Evolutionary conservation across 1,284 basidiomycete species (phyloP).

Genomic region (Xerocomus minutiporus): DNA sequence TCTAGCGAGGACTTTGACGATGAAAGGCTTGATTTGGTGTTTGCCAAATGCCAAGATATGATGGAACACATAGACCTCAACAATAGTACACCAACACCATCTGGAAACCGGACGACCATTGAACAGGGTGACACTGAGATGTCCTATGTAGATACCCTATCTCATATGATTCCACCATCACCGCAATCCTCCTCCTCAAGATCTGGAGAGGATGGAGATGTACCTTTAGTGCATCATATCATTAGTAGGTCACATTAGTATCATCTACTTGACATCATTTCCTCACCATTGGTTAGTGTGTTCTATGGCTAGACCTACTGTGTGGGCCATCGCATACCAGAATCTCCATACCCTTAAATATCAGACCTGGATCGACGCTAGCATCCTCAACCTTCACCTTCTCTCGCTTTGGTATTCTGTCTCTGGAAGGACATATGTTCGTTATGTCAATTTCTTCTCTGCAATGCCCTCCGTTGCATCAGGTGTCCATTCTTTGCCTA

Average conservation of each 20-base stretch:
- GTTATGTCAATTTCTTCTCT: background rate
- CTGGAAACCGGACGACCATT: too few species aligned
- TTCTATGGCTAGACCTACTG: background rate
- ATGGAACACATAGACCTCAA: background rate
- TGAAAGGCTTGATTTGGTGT: background rate
- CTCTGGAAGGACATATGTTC: background rate
- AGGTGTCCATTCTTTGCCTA: background rate
- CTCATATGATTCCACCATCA: background rate
- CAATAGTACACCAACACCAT: background rate
- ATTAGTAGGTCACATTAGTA: background rate
- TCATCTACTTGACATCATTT: background rate
- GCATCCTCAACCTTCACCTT: background rate
- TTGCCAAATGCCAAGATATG: background rate
- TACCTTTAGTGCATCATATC: background rate
- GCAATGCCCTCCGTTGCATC: background rate
- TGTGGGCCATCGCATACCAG: slow-evolving; percentile 2
- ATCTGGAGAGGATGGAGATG: background rate
- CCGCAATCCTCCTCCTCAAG: background rate
- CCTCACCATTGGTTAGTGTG: background rate
- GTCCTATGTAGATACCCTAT: background rate
- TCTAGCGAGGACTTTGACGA: background rate
- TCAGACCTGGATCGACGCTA: slow-evolving; percentile 2
- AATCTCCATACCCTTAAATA: background rate
- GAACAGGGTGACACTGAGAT: background rate
- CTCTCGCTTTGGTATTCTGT: background rate